Percentiles rank a stretch among this genome's conserved stretches.
Evolutionary conservation across 2,329 filamentous ascomycete genomes (phyloP).

Genomic region (Cordyceps javanica): DNA sequence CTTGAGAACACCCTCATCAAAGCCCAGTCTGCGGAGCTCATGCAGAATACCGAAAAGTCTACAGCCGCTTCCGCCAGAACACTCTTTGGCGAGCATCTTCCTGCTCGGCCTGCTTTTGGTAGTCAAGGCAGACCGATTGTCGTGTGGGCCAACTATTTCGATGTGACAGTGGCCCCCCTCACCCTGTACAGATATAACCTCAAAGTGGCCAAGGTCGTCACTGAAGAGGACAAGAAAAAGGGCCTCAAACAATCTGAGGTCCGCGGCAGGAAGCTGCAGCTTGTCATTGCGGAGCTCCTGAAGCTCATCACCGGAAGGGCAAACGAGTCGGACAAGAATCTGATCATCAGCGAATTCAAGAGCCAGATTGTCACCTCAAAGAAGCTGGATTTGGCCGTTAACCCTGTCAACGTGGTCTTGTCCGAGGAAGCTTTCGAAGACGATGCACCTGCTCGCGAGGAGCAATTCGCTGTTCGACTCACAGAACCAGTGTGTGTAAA

Average conservation of each 20-base stretch:
- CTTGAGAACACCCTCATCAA: conserved; percentile 37
- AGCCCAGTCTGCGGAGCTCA: conserved; percentile 17
- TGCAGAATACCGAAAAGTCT: not conserved
- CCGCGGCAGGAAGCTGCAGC: conserved; percentile 38
- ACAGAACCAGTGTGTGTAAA: conserved; percentile 32
- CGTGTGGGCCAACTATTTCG: conserved; percentile 52
- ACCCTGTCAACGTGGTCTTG: conserved; percentile 30
- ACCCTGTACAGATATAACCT: conserved; percentile 42
- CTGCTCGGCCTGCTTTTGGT: conserved; percentile 45
- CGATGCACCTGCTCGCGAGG: not conserved
- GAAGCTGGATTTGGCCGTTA: conserved; percentile 29
- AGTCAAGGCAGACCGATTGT: conserved; percentile 33
- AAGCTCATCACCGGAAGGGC: conserved; percentile 22
- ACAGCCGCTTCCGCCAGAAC: conserved; percentile 9
- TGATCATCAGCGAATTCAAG: conserved; percentile 45
- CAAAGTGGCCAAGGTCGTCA: conserved; percentile 25
- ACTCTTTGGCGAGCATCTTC: conserved; percentile 28
- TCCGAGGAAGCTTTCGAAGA: conserved; percentile 23
- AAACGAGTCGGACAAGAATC: not conserved
- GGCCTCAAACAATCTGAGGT: conserved; percentile 23
- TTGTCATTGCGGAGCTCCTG: conserved; percentile 35
- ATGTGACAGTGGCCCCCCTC: conserved; percentile 31
- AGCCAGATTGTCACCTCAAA: conserved; percentile 36
- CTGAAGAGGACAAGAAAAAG: conserved; percentile 13
- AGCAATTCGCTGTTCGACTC: conserved; percentile 35